Evolutionary conservation across 1,284 basidiomycete species (phyloP), one percentile per base, ranked within the genome.

Genomic region (Puccinia hordei): DNA sequence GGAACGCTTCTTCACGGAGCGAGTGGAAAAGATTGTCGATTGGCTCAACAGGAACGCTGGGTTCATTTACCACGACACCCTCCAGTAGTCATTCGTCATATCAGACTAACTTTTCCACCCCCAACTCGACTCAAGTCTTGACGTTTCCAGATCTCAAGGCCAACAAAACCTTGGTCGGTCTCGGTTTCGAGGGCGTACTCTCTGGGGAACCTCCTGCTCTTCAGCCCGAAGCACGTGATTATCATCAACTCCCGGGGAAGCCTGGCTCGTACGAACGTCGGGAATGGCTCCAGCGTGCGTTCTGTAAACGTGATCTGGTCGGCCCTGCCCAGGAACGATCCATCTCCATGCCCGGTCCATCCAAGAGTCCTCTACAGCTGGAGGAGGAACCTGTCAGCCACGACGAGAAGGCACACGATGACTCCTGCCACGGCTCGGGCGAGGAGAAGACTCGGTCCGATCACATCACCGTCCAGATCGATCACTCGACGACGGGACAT

Each of bases 281-380:
- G n/a, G n/a, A 69, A 19, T 69, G 68, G 68, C 68, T 71, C n/a
- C 68, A 71, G 4, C 46, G 68, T 12, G 51, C 27, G 6, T 71
- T 71, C 33, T 17, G 2, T 10, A 44, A 44, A 2, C 44, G 17
- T 8, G 68, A 71, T 12, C 10, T 12, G 0, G 6, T 9, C 13
- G 24, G 22, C n/a, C 17, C 8, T 5, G 19, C 22, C 19, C 66
- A 41, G 24, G 38, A 41, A 24, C 41, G 66, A 2, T 69, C 66
- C 10, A 27, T 24, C 66, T 69, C 66, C 4, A 10, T 69, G 44
- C 44, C 41, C 22, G 44, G 66, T 2, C 35, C 66, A 27, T 46
- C 66, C 13, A 66, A 44, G 19, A 6, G 33, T n/a, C 27, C 12
- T 35, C 63, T 2, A 4, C 1, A 38, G 6, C 19, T 3, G 27